Evolutionary conservation across 345 rosid species (phyloP).

Genomic region (Aurinia saxatilis): DNA sequence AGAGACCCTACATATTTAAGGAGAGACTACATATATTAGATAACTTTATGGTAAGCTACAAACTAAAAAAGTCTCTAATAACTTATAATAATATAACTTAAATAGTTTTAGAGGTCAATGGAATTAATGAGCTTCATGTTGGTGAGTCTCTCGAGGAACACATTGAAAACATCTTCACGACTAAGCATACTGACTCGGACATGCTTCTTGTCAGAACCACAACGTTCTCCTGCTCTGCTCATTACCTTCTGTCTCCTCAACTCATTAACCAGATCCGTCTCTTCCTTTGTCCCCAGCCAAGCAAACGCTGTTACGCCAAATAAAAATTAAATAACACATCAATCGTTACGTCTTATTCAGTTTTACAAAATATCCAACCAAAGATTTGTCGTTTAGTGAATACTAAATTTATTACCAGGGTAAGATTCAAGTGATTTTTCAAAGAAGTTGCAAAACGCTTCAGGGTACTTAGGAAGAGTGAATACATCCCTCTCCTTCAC

Average conservation of each 20-base stretch:
- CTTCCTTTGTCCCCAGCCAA: conserved; percentile 66
- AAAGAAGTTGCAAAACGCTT: conserved; percentile 55
- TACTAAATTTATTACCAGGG: conserved; percentile 49
- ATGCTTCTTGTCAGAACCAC: conserved; percentile 43
- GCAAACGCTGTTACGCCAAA: conserved; percentile 59
- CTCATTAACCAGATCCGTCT: conserved; percentile 35
- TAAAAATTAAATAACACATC: background rate
- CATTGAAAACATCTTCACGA: conserved; percentile 46
- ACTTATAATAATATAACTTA: too few species aligned
- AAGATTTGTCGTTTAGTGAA: background rate
- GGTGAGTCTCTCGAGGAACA: conserved; percentile 57
- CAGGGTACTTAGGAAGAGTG: conserved; percentile 46
- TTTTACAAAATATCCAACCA: conserved; percentile 1
- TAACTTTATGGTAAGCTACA: background rate
- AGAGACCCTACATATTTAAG: too few species aligned
- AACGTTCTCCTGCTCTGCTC: conserved; percentile 48
- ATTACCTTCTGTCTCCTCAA: conserved; percentile 43
- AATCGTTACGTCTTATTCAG: conserved; percentile 14
- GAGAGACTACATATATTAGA: too few species aligned
- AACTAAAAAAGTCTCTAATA: background rate
- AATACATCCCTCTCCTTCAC: conserved; percentile 40
- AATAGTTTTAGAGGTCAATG: background rate
- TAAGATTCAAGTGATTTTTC: conserved; percentile 31
- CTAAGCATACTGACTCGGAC: conserved; percentile 71
- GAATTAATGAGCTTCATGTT: conserved; percentile 28